These are phyloP conservation scores for Kwoniella mangroviensis DNA, from an alignment of 768 basidiomycete species.

Conservation along the genomic window DNA sequence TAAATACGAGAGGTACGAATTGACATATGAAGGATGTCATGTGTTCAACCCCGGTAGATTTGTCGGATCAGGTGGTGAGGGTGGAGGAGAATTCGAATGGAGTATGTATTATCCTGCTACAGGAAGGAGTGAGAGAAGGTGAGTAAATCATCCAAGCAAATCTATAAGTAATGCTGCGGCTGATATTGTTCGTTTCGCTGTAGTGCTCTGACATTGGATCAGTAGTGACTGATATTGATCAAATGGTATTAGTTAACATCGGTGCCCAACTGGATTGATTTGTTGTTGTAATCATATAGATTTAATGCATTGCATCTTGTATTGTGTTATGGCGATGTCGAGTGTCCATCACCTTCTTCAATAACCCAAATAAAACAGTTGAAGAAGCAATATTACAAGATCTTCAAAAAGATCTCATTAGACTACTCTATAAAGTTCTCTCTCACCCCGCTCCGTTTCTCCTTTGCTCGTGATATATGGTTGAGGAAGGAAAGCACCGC, in stretches of 20 bases:
- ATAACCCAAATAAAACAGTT: neutral
- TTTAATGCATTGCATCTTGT: neutral
- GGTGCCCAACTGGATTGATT: neutral
- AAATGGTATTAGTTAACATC: neutral
- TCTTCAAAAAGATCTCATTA: neutral
- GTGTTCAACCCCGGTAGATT: constrained; percentile 98
- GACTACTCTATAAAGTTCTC: constrained; percentile 1
- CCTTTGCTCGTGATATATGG: constrained; percentile 21
- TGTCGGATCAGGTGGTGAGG: constrained; percentile 65
- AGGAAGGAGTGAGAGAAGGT: constrained; percentile 66
- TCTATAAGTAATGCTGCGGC: constrained; percentile 65
- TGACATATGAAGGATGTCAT: constrained; percentile 97
- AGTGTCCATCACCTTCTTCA: neutral
- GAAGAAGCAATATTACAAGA: constrained; percentile 2
- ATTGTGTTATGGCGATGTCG: neutral
- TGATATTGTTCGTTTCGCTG: constrained; percentile 9
- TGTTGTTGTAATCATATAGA: neutral
- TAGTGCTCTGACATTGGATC: constrained; percentile 45
- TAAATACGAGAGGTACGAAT: constrained; percentile 91
- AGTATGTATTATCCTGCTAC: constrained; percentile 88
- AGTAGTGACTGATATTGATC: neutral
- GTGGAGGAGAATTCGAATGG: constrained; percentile 69
- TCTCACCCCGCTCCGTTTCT: constrained; percentile 56
- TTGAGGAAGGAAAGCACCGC: constrained; percentile 39
- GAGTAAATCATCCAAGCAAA: constrained; percentile 66